phyloP scores from a whole-genome alignment of 2,329 filamentous ascomycete species.

The Metarhizium guizhouense region DNA sequence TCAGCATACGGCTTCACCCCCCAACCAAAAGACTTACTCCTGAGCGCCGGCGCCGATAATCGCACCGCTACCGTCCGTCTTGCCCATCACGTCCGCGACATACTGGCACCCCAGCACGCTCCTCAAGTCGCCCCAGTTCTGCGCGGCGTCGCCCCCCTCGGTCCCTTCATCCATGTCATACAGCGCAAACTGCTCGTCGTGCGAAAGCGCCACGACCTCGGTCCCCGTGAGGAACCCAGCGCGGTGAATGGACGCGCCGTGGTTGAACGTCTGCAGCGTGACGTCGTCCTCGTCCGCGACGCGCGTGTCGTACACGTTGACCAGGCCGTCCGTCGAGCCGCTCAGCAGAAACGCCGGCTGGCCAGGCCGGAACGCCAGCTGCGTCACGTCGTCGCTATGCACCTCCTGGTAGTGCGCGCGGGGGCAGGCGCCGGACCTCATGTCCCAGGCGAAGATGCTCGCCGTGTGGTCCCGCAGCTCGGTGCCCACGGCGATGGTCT shows the following conservation, averaged over 20 bases:
- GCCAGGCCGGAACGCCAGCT: conserved; percentile 48
- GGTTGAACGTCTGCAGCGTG: conserved; percentile 69
- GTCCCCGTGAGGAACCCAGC: conserved; percentile 58
- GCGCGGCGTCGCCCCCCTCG: conserved; percentile 47
- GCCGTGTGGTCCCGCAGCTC: conserved; percentile 58
- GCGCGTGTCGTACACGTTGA: conserved; percentile 67
- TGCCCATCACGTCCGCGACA: conserved; percentile 55
- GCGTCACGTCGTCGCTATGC: conserved; percentile 60
- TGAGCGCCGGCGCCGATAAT: conserved; percentile 58
- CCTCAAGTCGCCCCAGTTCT: conserved; percentile 61
- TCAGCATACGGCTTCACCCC: not conserved
- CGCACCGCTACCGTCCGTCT: conserved; percentile 48
- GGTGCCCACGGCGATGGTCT: conserved; percentile 62
- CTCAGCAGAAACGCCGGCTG: conserved; percentile 57
- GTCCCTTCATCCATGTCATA: conserved; percentile 59
- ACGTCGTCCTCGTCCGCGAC: conserved; percentile 70
- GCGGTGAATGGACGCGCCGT: conserved; percentile 64
- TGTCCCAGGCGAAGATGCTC: conserved; percentile 55
- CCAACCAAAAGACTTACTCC: conserved; percentile 39
- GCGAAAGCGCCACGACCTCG: conserved; percentile 63
- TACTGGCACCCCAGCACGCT: conserved; percentile 62
- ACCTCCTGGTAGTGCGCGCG: conserved; percentile 52
- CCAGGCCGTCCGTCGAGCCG: conserved; percentile 69
- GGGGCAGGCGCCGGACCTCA: conserved; percentile 35
- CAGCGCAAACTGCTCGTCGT: conserved; percentile 69